Evolutionary conservation across 176 grass and related monocot genomes (phyloP).

Genomic region (Tillandsia leiboldiana): DNA sequence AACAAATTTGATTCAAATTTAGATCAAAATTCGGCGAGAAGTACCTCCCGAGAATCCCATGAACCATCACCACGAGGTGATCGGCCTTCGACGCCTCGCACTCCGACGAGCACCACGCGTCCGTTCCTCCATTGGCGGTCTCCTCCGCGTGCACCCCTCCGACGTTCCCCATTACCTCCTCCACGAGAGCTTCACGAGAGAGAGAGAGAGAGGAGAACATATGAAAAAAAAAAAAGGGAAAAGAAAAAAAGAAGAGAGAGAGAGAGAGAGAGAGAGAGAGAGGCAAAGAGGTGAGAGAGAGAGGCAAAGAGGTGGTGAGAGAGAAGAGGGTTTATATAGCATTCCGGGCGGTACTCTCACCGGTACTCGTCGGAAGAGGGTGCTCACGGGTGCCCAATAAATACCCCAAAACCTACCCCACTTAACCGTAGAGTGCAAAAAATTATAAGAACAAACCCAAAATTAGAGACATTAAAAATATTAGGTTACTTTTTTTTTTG

Average conservation of each 20-base stretch:
- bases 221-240: not conserved
- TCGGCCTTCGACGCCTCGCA: constrained; percentile 10
- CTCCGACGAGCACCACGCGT: not conserved
- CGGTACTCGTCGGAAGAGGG: too few relatives aligned
- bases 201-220: not conserved
- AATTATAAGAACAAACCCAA: too few relatives aligned
- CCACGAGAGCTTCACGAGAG: not conserved
- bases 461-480: too few relatives aligned
- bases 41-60: constrained; percentile 69
- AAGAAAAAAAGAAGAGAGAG: not conserved
- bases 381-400: too few relatives aligned
- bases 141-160: constrained; percentile 2
- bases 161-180: not conserved
- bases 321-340: not conserved
- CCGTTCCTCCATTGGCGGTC: not conserved
- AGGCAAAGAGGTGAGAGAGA: too few relatives aligned
- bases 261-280: not conserved
- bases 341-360: not conserved
- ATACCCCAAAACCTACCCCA: too few relatives aligned
- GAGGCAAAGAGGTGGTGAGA: not conserved
- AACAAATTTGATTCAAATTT: not conserved
- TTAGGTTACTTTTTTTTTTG: too few relatives aligned
- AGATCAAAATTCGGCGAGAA: not conserved
- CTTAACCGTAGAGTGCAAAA: too few relatives aligned
- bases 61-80: constrained; percentile 66